phyloP scores from a whole-genome alignment of 2,329 filamentous ascomycete species.

The Macroventuria anomochaeta region DNA sequence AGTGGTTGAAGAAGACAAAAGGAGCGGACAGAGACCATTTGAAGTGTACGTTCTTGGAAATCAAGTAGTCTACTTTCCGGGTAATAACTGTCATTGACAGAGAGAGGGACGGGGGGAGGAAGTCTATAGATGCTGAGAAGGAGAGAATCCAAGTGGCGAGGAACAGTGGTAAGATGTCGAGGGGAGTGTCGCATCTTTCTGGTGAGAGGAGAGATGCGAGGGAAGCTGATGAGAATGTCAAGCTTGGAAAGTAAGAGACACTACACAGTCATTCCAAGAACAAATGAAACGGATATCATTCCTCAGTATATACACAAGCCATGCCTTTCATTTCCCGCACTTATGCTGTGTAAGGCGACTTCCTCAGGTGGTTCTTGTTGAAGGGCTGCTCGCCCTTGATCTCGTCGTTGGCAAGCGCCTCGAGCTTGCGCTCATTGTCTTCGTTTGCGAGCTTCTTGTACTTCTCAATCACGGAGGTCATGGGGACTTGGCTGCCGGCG shows the following conservation, averaged over 20 bases:
- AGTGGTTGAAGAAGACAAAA: no score
- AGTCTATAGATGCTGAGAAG: neutral
- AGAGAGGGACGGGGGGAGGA: neutral
- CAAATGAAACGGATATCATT: slow-evolving; percentile 34
- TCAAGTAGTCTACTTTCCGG: neutral
- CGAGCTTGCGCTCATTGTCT: slow-evolving; percentile 63
- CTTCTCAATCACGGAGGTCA: slow-evolving; percentile 67
- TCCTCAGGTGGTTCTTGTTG: slow-evolving; percentile 30
- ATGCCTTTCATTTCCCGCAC: neutral
- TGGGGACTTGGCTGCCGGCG: slow-evolving; percentile 65
- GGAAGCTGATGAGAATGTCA: neutral
- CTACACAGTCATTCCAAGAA: neutral
- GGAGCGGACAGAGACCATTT: neutral
- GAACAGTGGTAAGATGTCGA: neutral
- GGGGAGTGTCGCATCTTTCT: neutral
- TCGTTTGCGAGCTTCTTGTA: slow-evolving; percentile 65
- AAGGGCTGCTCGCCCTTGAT: slow-evolving; percentile 46
- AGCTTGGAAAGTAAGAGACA: neutral
- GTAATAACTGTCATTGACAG: neutral
- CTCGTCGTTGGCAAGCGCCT: slow-evolving; percentile 44
- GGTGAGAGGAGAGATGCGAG: neutral
- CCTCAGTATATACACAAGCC: slow-evolving; percentile 28
- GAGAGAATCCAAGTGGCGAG: neutral
- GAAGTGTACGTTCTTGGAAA: neutral
- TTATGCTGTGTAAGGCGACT: slow-evolving; percentile 28